Percentiles rank a stretch among this genome's conserved stretches.
Conservation (phyloP, 169 alveolate species). For the Plasmodium sp. region DNA sequence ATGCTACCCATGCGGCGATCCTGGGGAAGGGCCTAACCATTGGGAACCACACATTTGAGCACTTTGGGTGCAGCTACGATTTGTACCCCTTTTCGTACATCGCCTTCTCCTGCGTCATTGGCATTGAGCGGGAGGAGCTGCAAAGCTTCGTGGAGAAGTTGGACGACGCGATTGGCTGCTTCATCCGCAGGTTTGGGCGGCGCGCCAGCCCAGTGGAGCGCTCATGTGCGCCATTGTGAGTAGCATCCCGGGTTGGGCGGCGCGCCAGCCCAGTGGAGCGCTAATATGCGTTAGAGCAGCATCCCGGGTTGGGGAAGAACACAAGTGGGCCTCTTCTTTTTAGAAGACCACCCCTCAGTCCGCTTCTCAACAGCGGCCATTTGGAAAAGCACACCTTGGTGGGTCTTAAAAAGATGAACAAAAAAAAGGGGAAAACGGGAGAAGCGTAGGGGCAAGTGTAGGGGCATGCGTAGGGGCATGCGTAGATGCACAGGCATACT, state of each 20-base stretch:
- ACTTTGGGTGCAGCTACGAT: conserved; percentile 60
- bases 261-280: background rate
- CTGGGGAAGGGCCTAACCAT: conserved; percentile 12
- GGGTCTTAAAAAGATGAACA: background rate
- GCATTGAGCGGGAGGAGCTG: conserved; percentile 41
- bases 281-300: background rate
- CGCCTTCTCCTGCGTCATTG: conserved; percentile 73
- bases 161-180: conserved; percentile 36
- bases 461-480: background rate
- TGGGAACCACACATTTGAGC: conserved; percentile 49
- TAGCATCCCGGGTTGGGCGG: background rate
- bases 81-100: conserved; percentile 65
- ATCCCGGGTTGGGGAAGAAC: background rate
- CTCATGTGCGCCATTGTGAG: too few relatives aligned
- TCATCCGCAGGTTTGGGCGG: conserved; percentile 6
- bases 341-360: background rate
- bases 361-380: too few relatives aligned
- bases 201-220: background rate
- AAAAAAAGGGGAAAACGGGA: background rate
- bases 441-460: background rate
- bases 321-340: background rate
- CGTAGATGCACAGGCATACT: background rate
- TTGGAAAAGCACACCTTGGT: background rate
- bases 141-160: conserved; percentile 20
- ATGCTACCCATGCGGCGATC: background rate